These are phyloP conservation scores for Margaritispora aquatica DNA, from an alignment of 495 filamentous ascomycete species.

Conservation along the genomic window DNA sequence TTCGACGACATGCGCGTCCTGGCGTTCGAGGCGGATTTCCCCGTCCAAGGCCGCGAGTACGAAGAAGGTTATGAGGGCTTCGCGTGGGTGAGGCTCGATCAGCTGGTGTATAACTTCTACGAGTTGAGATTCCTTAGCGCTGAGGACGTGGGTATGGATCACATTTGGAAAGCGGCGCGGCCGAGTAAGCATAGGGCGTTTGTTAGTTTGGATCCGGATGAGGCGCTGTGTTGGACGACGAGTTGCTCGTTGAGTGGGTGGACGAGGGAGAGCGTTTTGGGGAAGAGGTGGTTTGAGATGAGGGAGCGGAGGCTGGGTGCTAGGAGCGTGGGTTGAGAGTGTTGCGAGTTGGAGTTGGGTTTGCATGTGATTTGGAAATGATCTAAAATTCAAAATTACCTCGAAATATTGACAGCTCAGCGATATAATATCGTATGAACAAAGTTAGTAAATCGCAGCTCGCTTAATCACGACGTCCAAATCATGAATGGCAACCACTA, in stretches of 20 bases:
- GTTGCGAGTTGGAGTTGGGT: no score
- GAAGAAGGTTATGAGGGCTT: not conserved
- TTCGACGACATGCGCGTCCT: not conserved
- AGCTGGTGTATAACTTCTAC: constrained; percentile 1
- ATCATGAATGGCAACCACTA: no score
- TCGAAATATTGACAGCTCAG: no score
- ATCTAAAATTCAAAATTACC: no score
- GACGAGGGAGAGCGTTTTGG: not conserved
- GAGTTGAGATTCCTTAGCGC: not conserved
- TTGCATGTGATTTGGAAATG: no score
- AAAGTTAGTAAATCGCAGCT: no score
- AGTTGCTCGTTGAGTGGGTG: not conserved
- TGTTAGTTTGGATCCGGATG: constrained; percentile 1
- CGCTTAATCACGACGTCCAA: no score
- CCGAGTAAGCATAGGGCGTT: not conserved
- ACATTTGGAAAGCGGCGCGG: not conserved
- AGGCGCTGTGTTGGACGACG: not conserved
- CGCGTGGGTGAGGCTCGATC: not conserved
- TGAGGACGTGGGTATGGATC: not conserved
- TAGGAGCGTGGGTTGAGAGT: no score
- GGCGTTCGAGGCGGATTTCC: constrained; percentile 1
- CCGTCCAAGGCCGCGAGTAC: not conserved
- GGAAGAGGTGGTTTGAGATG: not conserved
- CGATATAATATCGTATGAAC: no score
- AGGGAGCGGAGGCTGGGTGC: no score